Percentiles rank a stretch among this genome's conserved stretches.
phyloP scores from a whole-genome alignment of 2,329 filamentous ascomycete genomes.

The Metarhizium rileyi region DNA sequence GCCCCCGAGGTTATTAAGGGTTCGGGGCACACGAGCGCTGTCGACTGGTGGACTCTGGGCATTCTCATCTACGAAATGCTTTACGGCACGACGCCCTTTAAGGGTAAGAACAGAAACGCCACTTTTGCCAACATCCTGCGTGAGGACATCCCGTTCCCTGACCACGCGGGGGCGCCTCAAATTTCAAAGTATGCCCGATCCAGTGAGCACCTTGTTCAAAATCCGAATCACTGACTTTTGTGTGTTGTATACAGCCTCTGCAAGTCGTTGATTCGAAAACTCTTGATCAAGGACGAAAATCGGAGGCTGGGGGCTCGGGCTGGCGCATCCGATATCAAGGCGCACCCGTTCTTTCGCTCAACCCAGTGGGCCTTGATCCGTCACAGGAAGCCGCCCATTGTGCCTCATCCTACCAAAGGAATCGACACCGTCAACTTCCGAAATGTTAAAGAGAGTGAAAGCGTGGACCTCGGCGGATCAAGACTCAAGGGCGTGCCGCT shows the following conservation, averaged over 20 bases:
- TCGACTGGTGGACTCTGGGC: slow-evolving; percentile 98
- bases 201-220: too few relatives aligned
- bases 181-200: slow-evolving; percentile 74
- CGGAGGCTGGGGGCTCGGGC: slow-evolving; percentile 86
- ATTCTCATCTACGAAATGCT: slow-evolving; percentile 99
- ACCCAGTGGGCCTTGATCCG: slow-evolving; percentile 96
- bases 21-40: slow-evolving; percentile 93
- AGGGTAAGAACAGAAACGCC: slow-evolving; percentile 96
- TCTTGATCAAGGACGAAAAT: slow-evolving; percentile 96
- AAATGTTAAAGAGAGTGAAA: slow-evolving; percentile 94
- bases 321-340: slow-evolving; percentile 93
- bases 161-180: slow-evolving; percentile 72
- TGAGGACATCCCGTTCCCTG: slow-evolving; percentile 93
- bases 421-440: slow-evolving; percentile 96
- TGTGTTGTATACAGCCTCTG: slow-evolving; percentile 61
- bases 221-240: not conserved
- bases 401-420: slow-evolving; percentile 81
- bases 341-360: slow-evolving; percentile 87
- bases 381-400: slow-evolving; percentile 96
- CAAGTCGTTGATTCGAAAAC: slow-evolving; percentile 91
- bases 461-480: slow-evolving; percentile 70
- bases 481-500: slow-evolving; percentile 70
- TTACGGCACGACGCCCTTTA: slow-evolving; percentile 96
- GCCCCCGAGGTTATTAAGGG: slow-evolving; percentile 98
- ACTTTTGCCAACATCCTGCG: slow-evolving; percentile 96